Base-by-base conservation (phyloP, 805 yeast species). In the Ascoidea rubescens region DNA sequence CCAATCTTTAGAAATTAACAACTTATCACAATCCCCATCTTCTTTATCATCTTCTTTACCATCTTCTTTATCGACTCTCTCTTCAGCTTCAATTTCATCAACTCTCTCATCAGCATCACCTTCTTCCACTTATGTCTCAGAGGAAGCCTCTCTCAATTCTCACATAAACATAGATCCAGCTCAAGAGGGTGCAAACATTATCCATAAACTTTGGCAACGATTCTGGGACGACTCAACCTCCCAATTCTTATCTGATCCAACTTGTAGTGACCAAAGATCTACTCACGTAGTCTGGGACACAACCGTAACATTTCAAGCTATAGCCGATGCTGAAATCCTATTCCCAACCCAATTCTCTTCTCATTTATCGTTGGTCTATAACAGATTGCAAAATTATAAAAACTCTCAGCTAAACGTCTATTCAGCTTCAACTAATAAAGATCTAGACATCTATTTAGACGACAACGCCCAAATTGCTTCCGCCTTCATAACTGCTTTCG, bases 401-500 rank as follows among this genome's bases (percentile, higher is more conserved):
- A 48, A 48, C 32, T 48, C 49, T n/a, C 5, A 48, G 5, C 2
- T 28, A 16, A n/a, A 37, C 12, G 49, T 33, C 7, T 48, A 30
- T 4, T 31, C 49, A 2, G 49, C 32, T 16, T 30, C 49, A 28
- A 28, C 49, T 8, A 17, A 16, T 31, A 37, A 48, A 31, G 46
- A 10, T 17, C 6, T 31, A 51, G 88, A 82, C 62, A 78, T 82
- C 46, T 82, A 82, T 63, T 79, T 79, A 55, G 88, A 82, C 60
- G 89, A 82, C 59, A 84, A 82, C 61, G 89, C 88, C 2, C 89
- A 82, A 61, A 79, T 82, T 14, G 82, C 84, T 14, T 71, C 80
- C 57, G 82, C 81, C 4, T 69, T 80, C 57, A 66, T 83, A 54
- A 73, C 80, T 2, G 85, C 87, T 1, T 82, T 78, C 60, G 87